phyloP scores from a whole-genome alignment of 2,329 filamentous ascomycete species.

The Fusarium xylarioides region DNA sequence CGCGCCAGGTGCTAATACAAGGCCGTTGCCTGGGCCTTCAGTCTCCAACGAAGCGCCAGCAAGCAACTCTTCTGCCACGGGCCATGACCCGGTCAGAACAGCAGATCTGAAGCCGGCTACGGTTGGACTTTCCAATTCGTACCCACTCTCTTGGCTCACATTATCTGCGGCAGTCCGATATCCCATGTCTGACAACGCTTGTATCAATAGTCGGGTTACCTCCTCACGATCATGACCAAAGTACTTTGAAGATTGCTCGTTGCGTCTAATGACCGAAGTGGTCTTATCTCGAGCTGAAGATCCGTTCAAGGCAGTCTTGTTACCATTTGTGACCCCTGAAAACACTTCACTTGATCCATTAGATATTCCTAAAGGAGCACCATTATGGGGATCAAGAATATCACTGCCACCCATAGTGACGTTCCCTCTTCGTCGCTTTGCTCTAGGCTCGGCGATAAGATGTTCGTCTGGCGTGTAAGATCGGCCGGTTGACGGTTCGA shows the following conservation, averaged over 20 bases:
- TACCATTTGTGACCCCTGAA: conserved; percentile 55
- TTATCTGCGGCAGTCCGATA: conserved; percentile 80
- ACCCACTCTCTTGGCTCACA: conserved; percentile 84
- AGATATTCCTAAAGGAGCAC: conserved; percentile 53
- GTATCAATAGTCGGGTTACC: conserved; percentile 90
- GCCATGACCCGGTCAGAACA: conserved; percentile 83
- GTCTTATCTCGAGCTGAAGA: conserved; percentile 52
- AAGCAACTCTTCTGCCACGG: conserved; percentile 83
- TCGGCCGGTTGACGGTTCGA: conserved; percentile 46
- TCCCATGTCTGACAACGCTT: conserved; percentile 88
- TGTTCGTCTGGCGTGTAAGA: conserved; percentile 31
- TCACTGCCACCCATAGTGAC: conserved; percentile 71
- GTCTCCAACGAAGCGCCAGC: conserved; percentile 61
- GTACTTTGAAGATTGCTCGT: conserved; percentile 58
- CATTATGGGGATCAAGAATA: conserved; percentile 62
- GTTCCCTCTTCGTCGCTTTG: conserved; percentile 66
- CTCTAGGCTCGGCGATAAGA: conserved; percentile 34
- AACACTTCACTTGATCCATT: conserved; percentile 54
- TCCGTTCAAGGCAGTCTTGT: conserved; percentile 64
- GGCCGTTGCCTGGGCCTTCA: conserved; percentile 59
- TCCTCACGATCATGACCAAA: conserved; percentile 92
- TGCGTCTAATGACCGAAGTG: conserved; percentile 8
- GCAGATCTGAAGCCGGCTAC: conserved; percentile 87
- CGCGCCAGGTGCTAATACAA: conserved; percentile 79
- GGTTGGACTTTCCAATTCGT: conserved; percentile 82